Evolutionary conservation across 108 stramenopile genomes (phyloP), one percentile per base, ranked within the genome.

Genomic region (Fragilaria crotonensis): DNA sequence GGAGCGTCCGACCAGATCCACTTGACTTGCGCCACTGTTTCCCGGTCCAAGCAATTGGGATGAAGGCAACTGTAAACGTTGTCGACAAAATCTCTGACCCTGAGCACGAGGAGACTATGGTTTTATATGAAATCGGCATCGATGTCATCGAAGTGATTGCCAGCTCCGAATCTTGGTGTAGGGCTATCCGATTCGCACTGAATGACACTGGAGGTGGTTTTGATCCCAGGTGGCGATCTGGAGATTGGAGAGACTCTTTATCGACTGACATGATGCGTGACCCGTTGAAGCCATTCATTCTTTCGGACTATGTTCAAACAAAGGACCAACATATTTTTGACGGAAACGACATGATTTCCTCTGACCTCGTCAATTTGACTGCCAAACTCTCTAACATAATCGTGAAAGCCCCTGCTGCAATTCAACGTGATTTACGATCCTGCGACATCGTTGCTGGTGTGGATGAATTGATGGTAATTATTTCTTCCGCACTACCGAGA

Each of bases 161-260:
- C 7, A 78, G 84, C 57, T 61, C 78, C 4, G 66, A 54, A 48
- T 60, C 62, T 28, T 75, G 52, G 57, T 66, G 54, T 52, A 61
- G 80, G 30, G 64, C 51, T 20, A 50, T 67, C 22, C 54, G 29
- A 25, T 77, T 72, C 44, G 18, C 61, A 25, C 29, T 77, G 52
- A 57, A 71, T 45, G 70, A 59, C 48, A 57, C 36, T 7, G 68
- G 65, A 33, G 60, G 62, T 30, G 75, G 62, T 25, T 79, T 72
- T 70, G 82, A 89, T 61, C 44, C 66, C 17, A 53, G 88, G 44
- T 82, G 79, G 78, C 62, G 79, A 7, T 68, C 80, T 20, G 84
- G 88, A 36, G 80, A 89, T 52, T 89, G 84, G 83, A 60, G 56
- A 7, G 70, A 70, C n/a, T 41, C 60, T 2, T 53, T 84, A 9